Base-by-base conservation (phyloP, 2,329 filamentous ascomycete species). In the Fusarium papillatum region DNA sequence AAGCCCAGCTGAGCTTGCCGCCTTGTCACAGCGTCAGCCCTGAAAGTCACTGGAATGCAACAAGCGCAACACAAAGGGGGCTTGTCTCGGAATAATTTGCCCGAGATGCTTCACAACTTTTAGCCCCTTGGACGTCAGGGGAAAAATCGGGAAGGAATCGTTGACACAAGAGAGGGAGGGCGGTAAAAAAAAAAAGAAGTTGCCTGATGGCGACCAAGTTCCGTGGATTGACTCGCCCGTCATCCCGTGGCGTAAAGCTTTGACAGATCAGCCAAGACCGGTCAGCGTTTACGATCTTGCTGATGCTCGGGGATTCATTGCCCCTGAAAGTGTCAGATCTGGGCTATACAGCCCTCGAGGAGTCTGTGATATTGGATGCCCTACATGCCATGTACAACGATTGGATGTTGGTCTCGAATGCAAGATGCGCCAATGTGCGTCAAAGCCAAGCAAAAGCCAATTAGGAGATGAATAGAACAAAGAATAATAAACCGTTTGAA, bases 1-100 rank as follows among this genome's bases (percentile, higher is more conserved):
- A 97, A 97, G 86, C 97, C 97, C 31, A 94, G 94, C 81, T 97
- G 90, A 94, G 70, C 64, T 26, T 48, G 48, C 53, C 38, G 48
- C 60, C 22, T 69, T 59, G 66, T 69, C 66, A 64, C 46, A 69
- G 61, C 46, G 53, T 63, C 57, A 71, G 36, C 53, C 62, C 62
- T 61, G 64, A 57, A n/a, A 66, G 43, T 24, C 19, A n/a, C 38
- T 76, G 71, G 74, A 78, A 80, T 78, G 71, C 70, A 66, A 72
- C 9, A 68, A 64, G 48, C 57, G 55, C 64, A 62, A 62, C 50
- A 63, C 64, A 59, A 69, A 64, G 22, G 66, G 55, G 50, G 61
- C 59, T 66, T 60, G 71, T 80, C 63, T 72, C 66, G 69, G 68
- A 73, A 64, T 61, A 72, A 76, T 66, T 38, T 62, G 38, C 41